These are phyloP conservation scores for Xylaria nigripes DNA, from an alignment of 495 filamentous ascomycete species.

Conservation along the genomic window DNA sequence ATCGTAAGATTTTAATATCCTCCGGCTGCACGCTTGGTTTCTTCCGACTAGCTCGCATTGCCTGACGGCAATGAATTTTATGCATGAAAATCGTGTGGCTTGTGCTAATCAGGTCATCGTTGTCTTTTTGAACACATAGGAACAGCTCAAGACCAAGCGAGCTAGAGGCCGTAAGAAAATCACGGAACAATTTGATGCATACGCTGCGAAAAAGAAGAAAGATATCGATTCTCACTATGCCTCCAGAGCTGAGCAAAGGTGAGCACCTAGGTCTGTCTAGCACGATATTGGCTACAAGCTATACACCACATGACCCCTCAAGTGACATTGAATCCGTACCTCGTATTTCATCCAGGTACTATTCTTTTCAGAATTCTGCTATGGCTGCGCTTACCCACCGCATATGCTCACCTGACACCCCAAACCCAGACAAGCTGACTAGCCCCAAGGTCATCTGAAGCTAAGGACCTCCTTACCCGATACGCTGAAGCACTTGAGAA, in stretches of 20 bases:
- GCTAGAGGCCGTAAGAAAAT: neutral
- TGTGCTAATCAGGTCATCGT: neutral
- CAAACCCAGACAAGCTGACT: neutral
- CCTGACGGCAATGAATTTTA: neutral
- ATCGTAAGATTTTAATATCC: neutral
- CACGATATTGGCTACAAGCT: neutral
- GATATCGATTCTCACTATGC: neutral
- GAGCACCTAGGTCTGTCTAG: neutral
- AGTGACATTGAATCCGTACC: neutral
- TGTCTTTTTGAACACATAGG: neutral
- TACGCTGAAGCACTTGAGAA: neutral
- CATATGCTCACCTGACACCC: neutral
- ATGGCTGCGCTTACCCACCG: no score
- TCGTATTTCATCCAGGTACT: neutral
- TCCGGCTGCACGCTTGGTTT: neutral
- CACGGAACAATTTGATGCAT: neutral
- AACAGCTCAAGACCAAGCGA: neutral
- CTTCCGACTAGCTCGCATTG: neutral
- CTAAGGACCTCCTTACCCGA: neutral
- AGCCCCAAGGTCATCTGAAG: neutral
- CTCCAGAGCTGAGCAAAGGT: conserved; percentile 1
- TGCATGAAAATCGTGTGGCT: neutral
- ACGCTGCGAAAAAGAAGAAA: neutral
- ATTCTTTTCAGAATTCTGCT: no score
- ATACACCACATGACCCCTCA: neutral